Percentiles rank a stretch among this genome's conserved stretches.
phyloP scores from a whole-genome alignment of 306 rosid genomes.

The Ormosia semicastrata region DNA sequence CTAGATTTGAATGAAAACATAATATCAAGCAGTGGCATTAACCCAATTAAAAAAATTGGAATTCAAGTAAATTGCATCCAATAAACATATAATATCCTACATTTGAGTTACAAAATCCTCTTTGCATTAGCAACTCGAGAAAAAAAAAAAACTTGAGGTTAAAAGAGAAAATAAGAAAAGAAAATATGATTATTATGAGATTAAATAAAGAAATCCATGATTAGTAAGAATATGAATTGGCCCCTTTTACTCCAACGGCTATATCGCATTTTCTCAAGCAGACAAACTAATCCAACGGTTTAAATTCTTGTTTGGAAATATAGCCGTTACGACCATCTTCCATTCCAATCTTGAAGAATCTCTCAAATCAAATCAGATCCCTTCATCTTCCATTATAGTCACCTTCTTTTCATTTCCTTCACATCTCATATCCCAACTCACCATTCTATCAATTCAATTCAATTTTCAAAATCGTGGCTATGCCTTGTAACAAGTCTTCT shows the following conservation, averaged over 20 bases:
- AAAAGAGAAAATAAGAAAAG: neutral
- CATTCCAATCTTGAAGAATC: conserved; percentile 1
- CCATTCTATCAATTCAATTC: neutral
- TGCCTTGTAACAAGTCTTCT: conserved; percentile 52
- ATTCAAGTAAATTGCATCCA: too few relatives aligned
- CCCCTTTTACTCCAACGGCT: conserved; percentile 40
- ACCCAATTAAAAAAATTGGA: neutral
- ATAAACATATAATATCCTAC: too few relatives aligned
- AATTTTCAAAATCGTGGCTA: conserved; percentile 31
- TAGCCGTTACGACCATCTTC: conserved; percentile 56
- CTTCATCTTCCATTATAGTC: neutral
- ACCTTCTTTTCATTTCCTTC: neutral
- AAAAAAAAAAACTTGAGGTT: neutral
- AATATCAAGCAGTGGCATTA: neutral
- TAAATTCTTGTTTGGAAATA: conserved; percentile 31
- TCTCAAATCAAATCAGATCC: neutral
- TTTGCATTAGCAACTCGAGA: too few relatives aligned
- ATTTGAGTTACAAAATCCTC: too few relatives aligned
- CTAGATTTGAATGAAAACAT: too few relatives aligned
- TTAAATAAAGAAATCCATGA: too few relatives aligned
- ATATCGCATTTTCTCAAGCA: neutral
- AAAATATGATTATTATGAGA: neutral
- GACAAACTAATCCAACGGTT: conserved; percentile 44
- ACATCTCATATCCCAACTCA: neutral
- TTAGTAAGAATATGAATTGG: neutral